These are phyloP conservation scores for Boletus rubescentipes DNA, from an alignment of 768 basidiomycete genomes.

Conservation along the genomic window DNA sequence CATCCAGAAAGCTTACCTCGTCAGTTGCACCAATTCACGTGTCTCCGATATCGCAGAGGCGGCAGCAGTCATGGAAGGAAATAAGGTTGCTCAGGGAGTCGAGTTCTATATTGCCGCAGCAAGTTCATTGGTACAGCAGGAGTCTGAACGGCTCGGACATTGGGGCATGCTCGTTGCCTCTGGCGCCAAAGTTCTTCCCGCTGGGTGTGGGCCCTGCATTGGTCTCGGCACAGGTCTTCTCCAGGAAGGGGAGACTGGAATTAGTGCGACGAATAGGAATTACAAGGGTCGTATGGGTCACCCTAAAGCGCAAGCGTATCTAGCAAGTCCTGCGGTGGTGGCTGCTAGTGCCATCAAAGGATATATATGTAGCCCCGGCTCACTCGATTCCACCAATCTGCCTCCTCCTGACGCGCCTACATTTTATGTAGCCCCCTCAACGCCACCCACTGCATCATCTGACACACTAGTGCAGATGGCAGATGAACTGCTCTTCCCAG, in stretches of 20 bases:
- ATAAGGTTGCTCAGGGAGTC: conserved; percentile 81
- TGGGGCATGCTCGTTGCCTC: conserved; percentile 86
- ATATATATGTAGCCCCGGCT: conserved; percentile 81
- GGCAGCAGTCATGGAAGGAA: conserved; percentile 82
- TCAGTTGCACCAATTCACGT: conserved; percentile 97
- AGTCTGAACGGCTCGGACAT: conserved; percentile 80
- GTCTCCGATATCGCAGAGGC: conserved; percentile 93
- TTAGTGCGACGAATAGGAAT: conserved; percentile 97
- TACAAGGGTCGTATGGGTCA: conserved; percentile 99
- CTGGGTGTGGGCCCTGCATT: conserved; percentile 98
- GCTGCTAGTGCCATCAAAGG: conserved; percentile 94
- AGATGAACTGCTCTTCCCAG: conserved; percentile 68
- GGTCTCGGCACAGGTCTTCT: conserved; percentile 91
- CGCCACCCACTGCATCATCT: conserved; percentile 29
- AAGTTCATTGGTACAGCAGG: conserved; percentile 86
- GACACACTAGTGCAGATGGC: conserved; percentile 25
- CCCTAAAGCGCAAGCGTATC: conserved; percentile 92
- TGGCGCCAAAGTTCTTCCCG: conserved; percentile 90
- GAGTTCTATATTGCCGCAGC: conserved; percentile 99
- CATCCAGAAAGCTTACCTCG: conserved; percentile 97
- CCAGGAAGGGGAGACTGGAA: conserved; percentile 93
- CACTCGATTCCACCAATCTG: conserved; percentile 51
- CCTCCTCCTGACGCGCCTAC: conserved; percentile 54
- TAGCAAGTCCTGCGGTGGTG: conserved; percentile 95
- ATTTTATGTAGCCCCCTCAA: conserved; percentile 49